These are phyloP conservation scores for Corchorus capsularis DNA, from an alignment of 345 rosid genomes.

Conservation along the genomic window DNA sequence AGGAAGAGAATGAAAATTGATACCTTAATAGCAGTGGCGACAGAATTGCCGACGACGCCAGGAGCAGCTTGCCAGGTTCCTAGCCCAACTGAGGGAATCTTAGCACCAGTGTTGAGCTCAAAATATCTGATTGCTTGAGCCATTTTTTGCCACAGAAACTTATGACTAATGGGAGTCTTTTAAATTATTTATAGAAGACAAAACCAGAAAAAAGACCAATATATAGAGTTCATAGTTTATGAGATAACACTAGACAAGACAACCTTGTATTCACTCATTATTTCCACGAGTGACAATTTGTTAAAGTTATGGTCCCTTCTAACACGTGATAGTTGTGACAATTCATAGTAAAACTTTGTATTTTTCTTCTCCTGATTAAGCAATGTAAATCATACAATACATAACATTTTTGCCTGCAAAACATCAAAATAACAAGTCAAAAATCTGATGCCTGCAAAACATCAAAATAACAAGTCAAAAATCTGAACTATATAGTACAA, in stretches of 20 bases:
- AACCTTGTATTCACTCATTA: background rate
- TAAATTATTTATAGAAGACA: background rate
- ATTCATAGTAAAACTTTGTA: background rate
- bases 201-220: background rate
- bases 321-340: background rate
- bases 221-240: background rate
- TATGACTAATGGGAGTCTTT: background rate
- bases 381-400: background rate
- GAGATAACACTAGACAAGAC: no score
- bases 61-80: conserved; percentile 31
- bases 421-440: no score
- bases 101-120: conserved; percentile 50
- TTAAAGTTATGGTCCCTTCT: background rate
- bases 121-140: conserved; percentile 41
- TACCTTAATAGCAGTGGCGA: conserved; percentile 16
- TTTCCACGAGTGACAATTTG: background rate
- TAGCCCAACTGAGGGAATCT: conserved; percentile 56
- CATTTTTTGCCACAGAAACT: conserved; percentile 36
- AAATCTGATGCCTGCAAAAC: conserved; percentile 3
- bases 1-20: background rate
- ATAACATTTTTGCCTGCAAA: no score
- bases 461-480: background rate
- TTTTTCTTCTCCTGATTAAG: background rate
- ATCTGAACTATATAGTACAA: no score
- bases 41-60: conserved; percentile 11